These are phyloP conservation scores for Cryptococcus sp. DNA, from an alignment of 1,284 basidiomycete genomes.

Conservation along the genomic window DNA sequence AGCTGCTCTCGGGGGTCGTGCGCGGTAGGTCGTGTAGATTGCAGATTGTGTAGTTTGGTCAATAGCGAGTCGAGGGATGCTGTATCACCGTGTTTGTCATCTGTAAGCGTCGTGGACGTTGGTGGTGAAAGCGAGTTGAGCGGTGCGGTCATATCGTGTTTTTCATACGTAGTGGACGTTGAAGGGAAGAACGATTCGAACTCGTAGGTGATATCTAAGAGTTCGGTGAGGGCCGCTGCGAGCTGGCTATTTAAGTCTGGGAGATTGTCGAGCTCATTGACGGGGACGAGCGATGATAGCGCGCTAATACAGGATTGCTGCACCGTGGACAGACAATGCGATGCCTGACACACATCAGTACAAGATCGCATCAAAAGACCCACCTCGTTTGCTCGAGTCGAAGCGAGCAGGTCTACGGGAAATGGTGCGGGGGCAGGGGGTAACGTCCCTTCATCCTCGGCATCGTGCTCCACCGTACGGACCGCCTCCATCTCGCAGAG, in stretches of 20 bases:
- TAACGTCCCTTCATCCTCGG: constrained; percentile 13
- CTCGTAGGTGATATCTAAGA: constrained; percentile 44
- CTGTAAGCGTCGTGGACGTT: constrained; percentile 7
- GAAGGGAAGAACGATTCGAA: constrained; percentile 37
- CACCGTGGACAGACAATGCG: not conserved
- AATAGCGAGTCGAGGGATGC: not conserved
- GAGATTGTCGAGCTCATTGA: constrained; percentile 8
- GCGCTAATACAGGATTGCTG: not conserved
- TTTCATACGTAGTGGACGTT: constrained; percentile 7
- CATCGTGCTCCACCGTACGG: constrained; percentile 2
- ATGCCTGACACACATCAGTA: not conserved
- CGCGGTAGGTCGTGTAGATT: not conserved
- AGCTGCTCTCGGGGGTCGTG: not conserved
- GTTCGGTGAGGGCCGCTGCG: constrained; percentile 33
- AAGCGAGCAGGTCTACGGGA: constrained; percentile 20
- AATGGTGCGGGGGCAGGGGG: constrained; percentile 40
- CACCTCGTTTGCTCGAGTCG: too few relatives aligned
- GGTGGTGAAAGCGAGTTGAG: constrained; percentile 8
- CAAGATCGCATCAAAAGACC: not conserved
- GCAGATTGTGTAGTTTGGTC: constrained; percentile 5
- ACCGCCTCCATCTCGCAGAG: constrained; percentile 15
- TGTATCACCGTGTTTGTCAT: constrained; percentile 1
- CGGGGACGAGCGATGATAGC: not conserved
- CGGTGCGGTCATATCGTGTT: not conserved
- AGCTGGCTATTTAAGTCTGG: constrained; percentile 15